A percentile compares a stretch with the other conserved stretches of the same genome.
phyloP scores from a whole-genome alignment of 768 basidiomycete species.

The Mycena kentingensis region DNA sequence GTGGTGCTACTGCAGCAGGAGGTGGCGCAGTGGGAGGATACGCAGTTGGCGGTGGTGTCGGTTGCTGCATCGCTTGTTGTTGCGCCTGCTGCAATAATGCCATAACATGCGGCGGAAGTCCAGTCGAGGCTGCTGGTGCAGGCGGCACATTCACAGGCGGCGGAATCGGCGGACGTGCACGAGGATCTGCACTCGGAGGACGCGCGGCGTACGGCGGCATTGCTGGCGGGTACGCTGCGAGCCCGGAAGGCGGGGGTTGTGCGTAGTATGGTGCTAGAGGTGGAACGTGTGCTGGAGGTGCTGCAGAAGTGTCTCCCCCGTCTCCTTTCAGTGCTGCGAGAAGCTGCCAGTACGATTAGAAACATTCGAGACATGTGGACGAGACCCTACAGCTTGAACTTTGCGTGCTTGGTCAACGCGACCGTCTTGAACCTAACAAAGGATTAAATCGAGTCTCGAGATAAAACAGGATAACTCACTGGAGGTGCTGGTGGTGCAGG shows the following conservation, averaged over 20 bases:
- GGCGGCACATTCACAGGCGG: conserved; percentile 38
- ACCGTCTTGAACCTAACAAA: conserved; percentile 59
- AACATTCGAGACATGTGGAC: not conserved
- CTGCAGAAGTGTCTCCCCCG: conserved; percentile 40
- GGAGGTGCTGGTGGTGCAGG: conserved; percentile 22
- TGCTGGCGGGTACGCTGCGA: conserved; percentile 28
- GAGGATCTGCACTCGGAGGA: conserved; percentile 25
- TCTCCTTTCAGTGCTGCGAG: conserved; percentile 82
- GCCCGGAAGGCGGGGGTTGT: conserved; percentile 23
- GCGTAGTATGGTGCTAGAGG: conserved; percentile 29
- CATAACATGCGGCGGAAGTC: conserved; percentile 68
- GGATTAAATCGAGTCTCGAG: conserved; percentile 4
- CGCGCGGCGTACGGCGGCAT: conserved; percentile 22
- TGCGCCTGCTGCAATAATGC: conserved; percentile 53
- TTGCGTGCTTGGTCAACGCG: conserved; percentile 85
- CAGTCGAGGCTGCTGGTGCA: conserved; percentile 38
- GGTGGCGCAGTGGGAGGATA: conserved; percentile 31
- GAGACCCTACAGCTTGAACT: conserved; percentile 66
- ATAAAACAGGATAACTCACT: conserved; percentile 20
- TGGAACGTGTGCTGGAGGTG: conserved; percentile 34
- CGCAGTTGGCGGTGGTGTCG: conserved; percentile 33
- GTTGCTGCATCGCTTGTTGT: conserved; percentile 47
- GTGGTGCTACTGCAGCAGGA: conserved; percentile 31
- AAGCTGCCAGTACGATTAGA: conserved; percentile 39
- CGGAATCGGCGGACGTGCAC: conserved; percentile 33